Base-by-base conservation (phyloP, 2,329 filamentous ascomycete genomes). In the Aphanoascus verrucosus region DNA sequence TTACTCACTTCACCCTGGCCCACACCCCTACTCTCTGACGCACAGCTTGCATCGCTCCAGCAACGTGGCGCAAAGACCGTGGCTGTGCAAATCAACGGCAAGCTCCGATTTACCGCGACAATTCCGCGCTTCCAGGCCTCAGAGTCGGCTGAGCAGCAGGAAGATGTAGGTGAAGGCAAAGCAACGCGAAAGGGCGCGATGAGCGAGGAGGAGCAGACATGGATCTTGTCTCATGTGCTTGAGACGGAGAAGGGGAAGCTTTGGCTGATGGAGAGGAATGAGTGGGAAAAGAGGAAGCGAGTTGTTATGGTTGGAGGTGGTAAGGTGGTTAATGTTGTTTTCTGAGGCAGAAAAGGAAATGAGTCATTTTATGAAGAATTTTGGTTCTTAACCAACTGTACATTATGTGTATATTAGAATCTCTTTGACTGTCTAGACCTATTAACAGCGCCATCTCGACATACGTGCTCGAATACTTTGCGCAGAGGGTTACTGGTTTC, bases 51-150 rank as follows among this genome's bases (percentile, higher is more conserved):
- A 60, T 75, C 53, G 64, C 73, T 58, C 63, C 78, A 59, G 66
- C 83, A 59, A 70, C 77, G 61, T 69, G 76, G 51, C 68, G 76
- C 49, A 65, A 74, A 58, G 72, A 69, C 58, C 69, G 77, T 65
- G 5, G 84, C 84, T 0, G 82, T 94, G 14, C 85, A 89, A 63
- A 70, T 94, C 57, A 88, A 94, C 63, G 88, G 88, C n/a, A 89
- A 85, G 67, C 68, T 86, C 58, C 81, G 81, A 37, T 84, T 84
- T 57, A 79, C 79, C 0, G 76, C 84, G n/a, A 74, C 82, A 1
- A 80, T 93, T 20, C 75, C 80, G 0, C 74, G 75, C 28, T 72
- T 76, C 42, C 67, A 76, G 2, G 62, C 63, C 0, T 66, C 66
- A 38, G 42, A 49, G 43, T 44, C 52, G 15, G 8, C 40, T 12